These are phyloP conservation scores for Bolboschoenoplectus hybrid DNA, from an alignment of 202 grass and related monocot species.

Conservation along the genomic window DNA sequence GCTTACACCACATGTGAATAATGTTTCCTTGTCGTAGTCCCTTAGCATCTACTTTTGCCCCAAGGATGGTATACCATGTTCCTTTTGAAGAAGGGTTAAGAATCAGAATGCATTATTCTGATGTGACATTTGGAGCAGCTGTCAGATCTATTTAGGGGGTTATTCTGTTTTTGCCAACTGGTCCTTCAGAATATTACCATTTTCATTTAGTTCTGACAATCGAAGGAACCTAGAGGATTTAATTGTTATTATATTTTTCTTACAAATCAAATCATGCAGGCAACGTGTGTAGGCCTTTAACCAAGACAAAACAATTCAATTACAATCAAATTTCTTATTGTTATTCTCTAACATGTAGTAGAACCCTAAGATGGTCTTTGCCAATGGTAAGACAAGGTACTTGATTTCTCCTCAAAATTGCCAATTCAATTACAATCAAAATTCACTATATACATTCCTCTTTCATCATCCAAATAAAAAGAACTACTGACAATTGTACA, in stretches of 20 bases:
- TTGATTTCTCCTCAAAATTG: not conserved
- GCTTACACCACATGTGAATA: conserved; percentile 18
- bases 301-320: not conserved
- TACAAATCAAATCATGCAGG: not conserved
- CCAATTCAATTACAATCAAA: too few relatives aligned
- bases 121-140: not conserved
- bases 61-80: conserved; percentile 4
- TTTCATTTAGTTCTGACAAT: not conserved
- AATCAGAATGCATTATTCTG: conserved; percentile 24
- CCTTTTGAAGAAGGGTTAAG: not conserved
- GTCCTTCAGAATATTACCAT: not conserved
- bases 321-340: not conserved
- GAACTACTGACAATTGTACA: too few relatives aligned
- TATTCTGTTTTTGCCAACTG: not conserved
- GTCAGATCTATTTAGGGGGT: not conserved
- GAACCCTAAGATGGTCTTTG: not conserved
- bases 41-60: conserved; percentile 19
- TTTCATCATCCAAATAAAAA: too few relatives aligned
- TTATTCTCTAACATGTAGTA: not conserved
- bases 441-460: too few relatives aligned
- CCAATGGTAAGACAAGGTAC: not conserved
- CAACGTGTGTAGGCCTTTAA: not conserved
- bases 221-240: not conserved
- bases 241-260: not conserved
- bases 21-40: conserved; percentile 26